Evolutionary conservation across 441 rosid genomes (phyloP), one percentile per base, ranked within the genome.

Genomic region (Capsella rubella): DNA sequence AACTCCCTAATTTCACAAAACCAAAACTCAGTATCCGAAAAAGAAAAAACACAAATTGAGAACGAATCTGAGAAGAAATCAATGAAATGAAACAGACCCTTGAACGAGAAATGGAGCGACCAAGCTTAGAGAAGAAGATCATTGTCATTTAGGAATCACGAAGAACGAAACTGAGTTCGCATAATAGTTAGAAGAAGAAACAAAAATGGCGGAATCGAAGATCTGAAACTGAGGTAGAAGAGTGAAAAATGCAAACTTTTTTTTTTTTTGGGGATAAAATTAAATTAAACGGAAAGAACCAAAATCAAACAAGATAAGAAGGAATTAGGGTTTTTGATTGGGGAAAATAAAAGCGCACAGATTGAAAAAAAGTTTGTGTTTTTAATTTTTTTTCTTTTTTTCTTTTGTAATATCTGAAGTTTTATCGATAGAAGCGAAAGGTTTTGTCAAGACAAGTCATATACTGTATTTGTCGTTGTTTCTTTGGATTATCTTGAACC

Each of bases 61-160:
- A 43, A 65, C 55, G 54, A 71, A 67, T 67, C 65, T 72, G 73
- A 47, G 55, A 21, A 21, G 43, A 14, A 47, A 58, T 37, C 9
- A 46, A 43, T 8, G 5, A 5, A 34, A 2, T 2, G 39, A 16
- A n/a, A 77, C 86, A 18, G 15, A 88, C 97, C 67, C 73, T 79
- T 7, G 89, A 74, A 71, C 80, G 86, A 80, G 91, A 85, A 9
- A 80, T 0, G 12, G 86, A 79, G 50, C 91, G 89, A 37, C 82
- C 73, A 46, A 90, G 84, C 87, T 85, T 89, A 64, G 86, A 84
- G 1, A 83, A 84, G 1, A 83, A 86, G 1, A 87, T 86, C 96
- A 92, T 92, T 31, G 35, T 81, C 80, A 55, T 18, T 15, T 2
- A 39, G 40, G 25, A 71, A 15, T 28, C 53, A 65, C 56, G 21